Evolutionary conservation across 2,329 filamentous ascomycete genomes (phyloP), one percentile per base, ranked within the genome.

Genomic region (Phyllosticta citrichinensis): DNA sequence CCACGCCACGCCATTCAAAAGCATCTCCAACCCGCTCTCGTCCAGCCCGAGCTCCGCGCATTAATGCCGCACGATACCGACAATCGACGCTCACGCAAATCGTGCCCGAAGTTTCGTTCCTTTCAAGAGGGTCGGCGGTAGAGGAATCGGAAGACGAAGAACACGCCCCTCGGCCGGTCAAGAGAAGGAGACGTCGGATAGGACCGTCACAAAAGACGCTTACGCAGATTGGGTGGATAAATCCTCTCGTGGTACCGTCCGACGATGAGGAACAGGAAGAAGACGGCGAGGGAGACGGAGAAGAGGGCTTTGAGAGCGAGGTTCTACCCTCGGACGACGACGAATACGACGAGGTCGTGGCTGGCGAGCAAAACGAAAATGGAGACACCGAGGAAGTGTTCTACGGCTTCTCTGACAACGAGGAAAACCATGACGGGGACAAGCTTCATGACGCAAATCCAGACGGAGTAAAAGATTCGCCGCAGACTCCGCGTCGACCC

Each of bases 171-270:
- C 52, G 24, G 12, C 54, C 59, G n/a, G 20, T 22, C 10, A 61
- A 61, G 27, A 17, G 40, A 14, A 47, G 40, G n/a, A 17, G 40
- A 8, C 40, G 40, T 8, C 12, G 40, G 3, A 47, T 47, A 47
- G 17, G 40, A 53, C 59, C 6, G 27, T 56, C 52, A 14, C 60
- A 62, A 20, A 57, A 55, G n/a, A 62, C 60, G 8, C 51, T 62
- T 2, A 62, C 60, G 5, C 60, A 62, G 33, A 62, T 62, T 50
- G 60, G 56, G n/a, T 62, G 52, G 52, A 47, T n/a, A 47, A 47
- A 47, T n/a, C 40, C 9, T 58, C 6, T 55, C 51, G 51, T 54
- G 11, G 51, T 47, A 3, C 51, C 56, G 5, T 57, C 55, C 6
- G 55, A 62, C 19, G 35, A 53, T 19, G 60, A 62, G 6, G 60